phyloP scores from a whole-genome alignment of 352 stramenopile species.

The Pythium periplocum region DNA sequence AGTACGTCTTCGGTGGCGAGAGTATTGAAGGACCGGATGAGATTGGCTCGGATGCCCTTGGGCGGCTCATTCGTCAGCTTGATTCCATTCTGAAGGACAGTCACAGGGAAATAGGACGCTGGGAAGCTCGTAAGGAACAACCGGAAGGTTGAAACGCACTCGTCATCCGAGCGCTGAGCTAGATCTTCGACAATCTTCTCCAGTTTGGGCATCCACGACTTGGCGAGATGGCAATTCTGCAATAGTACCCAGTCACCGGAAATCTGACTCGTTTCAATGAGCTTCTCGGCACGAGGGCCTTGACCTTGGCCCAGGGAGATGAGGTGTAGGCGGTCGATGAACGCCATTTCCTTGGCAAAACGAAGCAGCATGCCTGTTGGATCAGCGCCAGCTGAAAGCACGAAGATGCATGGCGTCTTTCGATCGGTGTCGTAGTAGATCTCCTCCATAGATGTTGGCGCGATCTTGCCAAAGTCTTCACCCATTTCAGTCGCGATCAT shows the following conservation, averaged over 20 bases:
- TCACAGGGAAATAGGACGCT: constrained; percentile 89
- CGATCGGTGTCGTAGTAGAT: constrained; percentile 91
- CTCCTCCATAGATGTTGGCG: constrained; percentile 88
- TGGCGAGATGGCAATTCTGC: constrained; percentile 94
- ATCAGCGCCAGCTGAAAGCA: constrained; percentile 88
- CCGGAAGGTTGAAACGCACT: constrained; percentile 72
- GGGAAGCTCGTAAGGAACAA: constrained; percentile 93
- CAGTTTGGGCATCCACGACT: constrained; percentile 92
- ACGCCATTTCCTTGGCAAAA: constrained; percentile 88
- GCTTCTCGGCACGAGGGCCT: constrained; percentile 83
- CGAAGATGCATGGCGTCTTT: constrained; percentile 92
- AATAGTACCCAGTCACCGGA: constrained; percentile 92
- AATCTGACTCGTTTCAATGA: constrained; percentile 82
- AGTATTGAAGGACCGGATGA: constrained; percentile 86
- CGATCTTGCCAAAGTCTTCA: constrained; percentile 76
- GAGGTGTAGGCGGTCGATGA: constrained; percentile 85
- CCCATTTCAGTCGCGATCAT: constrained; percentile 89
- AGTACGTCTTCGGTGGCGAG: constrained; percentile 76
- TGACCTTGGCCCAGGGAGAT: constrained; percentile 93
- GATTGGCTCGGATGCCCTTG: constrained; percentile 88
- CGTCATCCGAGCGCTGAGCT: constrained; percentile 39
- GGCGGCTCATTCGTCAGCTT: constrained; percentile 92
- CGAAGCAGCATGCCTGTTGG: constrained; percentile 91
- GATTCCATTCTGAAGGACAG: constrained; percentile 90
- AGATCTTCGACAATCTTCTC: constrained; percentile 90